Conservation (phyloP, 116 monocot species). For the Papilionanthe hybrid region DNA sequence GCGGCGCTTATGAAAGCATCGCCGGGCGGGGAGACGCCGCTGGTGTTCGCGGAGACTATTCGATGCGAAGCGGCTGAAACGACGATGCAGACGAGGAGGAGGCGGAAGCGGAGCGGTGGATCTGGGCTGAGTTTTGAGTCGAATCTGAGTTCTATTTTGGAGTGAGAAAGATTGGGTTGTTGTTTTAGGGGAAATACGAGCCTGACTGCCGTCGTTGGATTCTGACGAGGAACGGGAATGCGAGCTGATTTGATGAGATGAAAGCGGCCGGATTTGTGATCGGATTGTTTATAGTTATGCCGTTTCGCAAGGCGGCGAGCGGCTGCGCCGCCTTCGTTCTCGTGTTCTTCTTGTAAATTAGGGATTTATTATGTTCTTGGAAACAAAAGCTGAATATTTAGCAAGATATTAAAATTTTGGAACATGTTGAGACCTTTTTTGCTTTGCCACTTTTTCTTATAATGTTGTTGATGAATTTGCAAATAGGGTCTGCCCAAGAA, state of each 20-base stretch:
- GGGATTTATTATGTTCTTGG: too few relatives aligned
- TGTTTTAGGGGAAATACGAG: not conserved
- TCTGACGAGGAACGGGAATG: not conserved
- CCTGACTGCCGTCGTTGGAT: not conserved
- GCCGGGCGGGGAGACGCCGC: conserved; percentile 5
- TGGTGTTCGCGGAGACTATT: conserved; percentile 13
- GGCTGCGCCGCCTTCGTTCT: not conserved
- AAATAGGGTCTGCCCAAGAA: too few relatives aligned
- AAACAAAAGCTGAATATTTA: too few relatives aligned
- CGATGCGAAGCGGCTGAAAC: not conserved
- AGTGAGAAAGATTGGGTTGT: conserved; percentile 7
- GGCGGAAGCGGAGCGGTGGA: conserved; percentile 6
- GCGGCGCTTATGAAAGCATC: conserved; percentile 17
- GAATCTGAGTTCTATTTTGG: conserved; percentile 31
- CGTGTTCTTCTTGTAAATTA: not conserved
- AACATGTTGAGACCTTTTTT: too few relatives aligned
- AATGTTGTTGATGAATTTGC: too few relatives aligned
- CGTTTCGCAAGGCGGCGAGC: not conserved
- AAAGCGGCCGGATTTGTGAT: not conserved
- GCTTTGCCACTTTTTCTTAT: too few relatives aligned
- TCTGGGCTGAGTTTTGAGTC: conserved; percentile 25
- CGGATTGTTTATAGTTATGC: not conserved
- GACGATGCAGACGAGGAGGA: not conserved
- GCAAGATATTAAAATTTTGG: too few relatives aligned
- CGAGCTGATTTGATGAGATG: not conserved